Conservation (phyloP, 352 stramenopile genomes). For the Phytophthora pseudosyringae region DNA sequence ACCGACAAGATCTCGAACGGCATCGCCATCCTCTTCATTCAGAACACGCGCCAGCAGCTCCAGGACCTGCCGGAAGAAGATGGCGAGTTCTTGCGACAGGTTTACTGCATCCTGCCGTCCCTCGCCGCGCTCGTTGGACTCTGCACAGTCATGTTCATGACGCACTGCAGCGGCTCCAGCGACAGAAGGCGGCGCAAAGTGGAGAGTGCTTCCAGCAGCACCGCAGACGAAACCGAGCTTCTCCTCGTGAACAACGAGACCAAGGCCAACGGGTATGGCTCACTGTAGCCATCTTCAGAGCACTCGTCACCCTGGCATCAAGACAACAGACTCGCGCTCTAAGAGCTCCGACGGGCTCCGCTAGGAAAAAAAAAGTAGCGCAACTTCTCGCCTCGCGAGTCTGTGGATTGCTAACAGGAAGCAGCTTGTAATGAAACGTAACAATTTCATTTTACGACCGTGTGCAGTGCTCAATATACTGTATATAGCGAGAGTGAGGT, state of each 20-base stretch:
- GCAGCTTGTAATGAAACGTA: constrained; percentile 2
- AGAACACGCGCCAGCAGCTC: constrained; percentile 81
- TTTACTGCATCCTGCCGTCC: constrained; percentile 77
- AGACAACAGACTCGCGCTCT: background rate
- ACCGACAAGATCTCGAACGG: constrained; percentile 90
- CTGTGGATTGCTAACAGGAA: background rate
- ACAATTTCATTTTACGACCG: background rate
- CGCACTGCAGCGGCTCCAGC: constrained; percentile 54
- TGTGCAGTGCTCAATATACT: no score
- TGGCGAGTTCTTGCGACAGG: constrained; percentile 71
- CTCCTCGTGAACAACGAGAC: constrained; percentile 27
- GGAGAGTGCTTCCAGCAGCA: constrained; percentile 29
- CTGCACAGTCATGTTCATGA: constrained; percentile 78
- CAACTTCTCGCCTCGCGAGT: constrained; percentile 21
- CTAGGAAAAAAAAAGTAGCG: constrained; percentile 12
- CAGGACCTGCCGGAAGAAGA: constrained; percentile 61
- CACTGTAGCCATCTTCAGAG: constrained; percentile 15
- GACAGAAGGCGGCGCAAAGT: constrained; percentile 33
- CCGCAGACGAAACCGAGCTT: constrained; percentile 38
- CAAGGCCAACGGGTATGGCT: constrained; percentile 25
- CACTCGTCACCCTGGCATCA: background rate
- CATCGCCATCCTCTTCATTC: constrained; percentile 80
- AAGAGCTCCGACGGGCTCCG: constrained; percentile 15
- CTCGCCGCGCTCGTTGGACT: constrained; percentile 65
- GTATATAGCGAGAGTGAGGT: no score